Percentiles rank a stretch among this genome's conserved stretches.
Conservation (phyloP, 371 early-diverging fungal genomes). For the Mortierella sp. region DNA sequence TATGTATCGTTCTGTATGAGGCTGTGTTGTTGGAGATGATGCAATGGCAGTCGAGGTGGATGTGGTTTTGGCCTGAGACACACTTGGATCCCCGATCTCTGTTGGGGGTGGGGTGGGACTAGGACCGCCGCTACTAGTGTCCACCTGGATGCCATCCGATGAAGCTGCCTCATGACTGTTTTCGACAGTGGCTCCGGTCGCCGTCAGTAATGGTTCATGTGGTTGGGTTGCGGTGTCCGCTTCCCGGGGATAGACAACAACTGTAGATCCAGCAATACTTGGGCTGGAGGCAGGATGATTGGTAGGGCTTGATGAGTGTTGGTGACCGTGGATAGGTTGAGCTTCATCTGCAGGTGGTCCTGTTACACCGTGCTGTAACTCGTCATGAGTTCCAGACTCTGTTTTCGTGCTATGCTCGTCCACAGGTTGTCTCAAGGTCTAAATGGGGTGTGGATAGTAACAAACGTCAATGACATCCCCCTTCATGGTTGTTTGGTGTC, state of each 20-base stretch:
- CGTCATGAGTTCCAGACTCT: neutral
- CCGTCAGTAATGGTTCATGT: slow-evolving; percentile 4
- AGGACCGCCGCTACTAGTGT: neutral
- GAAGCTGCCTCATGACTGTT: neutral
- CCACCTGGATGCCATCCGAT: slow-evolving; percentile 4
- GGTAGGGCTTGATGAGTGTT: neutral
- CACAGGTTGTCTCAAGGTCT: no score
- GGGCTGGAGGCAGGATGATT: slow-evolving; percentile 17
- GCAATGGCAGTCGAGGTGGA: slow-evolving; percentile 1
- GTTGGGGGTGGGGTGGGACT: neutral
- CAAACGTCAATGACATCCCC: no score
- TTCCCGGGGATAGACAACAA: slow-evolving; percentile 11
- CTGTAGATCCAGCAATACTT: slow-evolving; percentile 24
- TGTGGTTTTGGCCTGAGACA: neutral
- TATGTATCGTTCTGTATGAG: slow-evolving; percentile 41
- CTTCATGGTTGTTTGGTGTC: no score
- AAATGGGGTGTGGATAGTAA: no score
- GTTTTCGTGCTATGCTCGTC: no score
- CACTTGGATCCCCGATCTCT: neutral
- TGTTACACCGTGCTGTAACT: neutral
- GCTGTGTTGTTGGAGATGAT: neutral
- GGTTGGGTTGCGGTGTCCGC: neutral
- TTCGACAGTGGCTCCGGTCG: neutral
- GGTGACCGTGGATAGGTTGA: neutral
- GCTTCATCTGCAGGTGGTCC: neutral